Evolutionary conservation across 2,329 filamentous ascomycete genomes (phyloP).

Genomic region (Talaromyces albobiverticillius): DNA sequence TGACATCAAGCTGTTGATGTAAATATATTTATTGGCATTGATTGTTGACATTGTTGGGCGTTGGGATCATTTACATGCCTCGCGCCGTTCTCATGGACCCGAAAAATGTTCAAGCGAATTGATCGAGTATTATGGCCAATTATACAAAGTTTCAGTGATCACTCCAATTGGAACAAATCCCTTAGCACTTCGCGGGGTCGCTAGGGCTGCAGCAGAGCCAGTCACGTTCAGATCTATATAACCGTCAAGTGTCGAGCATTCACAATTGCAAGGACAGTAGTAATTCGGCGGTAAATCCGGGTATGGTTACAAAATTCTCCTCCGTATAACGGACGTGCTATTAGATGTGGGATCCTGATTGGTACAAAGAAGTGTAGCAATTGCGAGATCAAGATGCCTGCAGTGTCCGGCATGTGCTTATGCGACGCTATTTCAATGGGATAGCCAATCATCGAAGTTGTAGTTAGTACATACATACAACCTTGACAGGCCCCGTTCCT

Average conservation of each 20-base stretch:
- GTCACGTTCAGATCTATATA: not conserved
- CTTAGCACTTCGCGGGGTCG: not conserved
- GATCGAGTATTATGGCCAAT: not conserved
- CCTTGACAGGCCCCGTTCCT: not conserved
- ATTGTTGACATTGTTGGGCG: constrained; percentile 34
- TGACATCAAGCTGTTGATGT: constrained; percentile 33
- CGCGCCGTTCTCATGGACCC: constrained; percentile 6
- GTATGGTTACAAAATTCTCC: not conserved
- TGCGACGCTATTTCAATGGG: constrained; percentile 2
- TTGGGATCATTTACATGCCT: constrained; percentile 25
- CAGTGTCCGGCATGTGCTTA: constrained; percentile 6
- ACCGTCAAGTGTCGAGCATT: not conserved
- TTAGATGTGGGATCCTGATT: not conserved
- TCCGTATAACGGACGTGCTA: not conserved
- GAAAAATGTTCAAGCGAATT: not conserved
- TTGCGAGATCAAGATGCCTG: not conserved
- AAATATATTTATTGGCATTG: constrained; percentile 38
- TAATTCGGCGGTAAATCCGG: constrained; percentile 2
- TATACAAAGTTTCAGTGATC: not conserved
- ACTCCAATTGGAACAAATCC: not conserved
- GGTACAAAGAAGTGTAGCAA: not conserved
- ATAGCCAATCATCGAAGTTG: too few species aligned
- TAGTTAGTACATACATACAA: not conserved
- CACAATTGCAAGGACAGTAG: not conserved
- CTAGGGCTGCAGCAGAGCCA: not conserved